These are phyloP conservation scores for Crithidia thermophila DNA, from an alignment of 208 protist species.

Conservation along the genomic window DNA sequence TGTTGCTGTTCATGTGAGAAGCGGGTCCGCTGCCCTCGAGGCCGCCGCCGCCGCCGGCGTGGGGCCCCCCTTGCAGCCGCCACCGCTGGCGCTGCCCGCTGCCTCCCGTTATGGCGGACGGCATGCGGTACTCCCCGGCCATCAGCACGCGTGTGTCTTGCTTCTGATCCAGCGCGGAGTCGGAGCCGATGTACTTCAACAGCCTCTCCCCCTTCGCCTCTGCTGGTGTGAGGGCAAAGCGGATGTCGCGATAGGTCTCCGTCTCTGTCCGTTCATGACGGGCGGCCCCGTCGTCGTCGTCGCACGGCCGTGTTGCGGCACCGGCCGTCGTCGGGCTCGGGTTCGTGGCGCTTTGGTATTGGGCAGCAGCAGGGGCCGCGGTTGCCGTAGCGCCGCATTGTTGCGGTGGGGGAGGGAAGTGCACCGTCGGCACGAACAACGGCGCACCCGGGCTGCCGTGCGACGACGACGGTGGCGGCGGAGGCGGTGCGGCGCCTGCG, in stretches of 20 bases:
- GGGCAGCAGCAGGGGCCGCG: too few species aligned
- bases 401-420: background rate
- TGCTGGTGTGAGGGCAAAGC: background rate
- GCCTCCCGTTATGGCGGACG: slow-evolving; percentile 1
- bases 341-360: too few species aligned
- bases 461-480: background rate
- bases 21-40: too few species aligned
- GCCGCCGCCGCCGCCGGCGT: background rate
- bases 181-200: too few species aligned
- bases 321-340: too few species aligned
- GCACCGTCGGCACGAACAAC: background rate
- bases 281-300: background rate
- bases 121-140: slow-evolving; percentile 1
- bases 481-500: background rate
- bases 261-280: slow-evolving; percentile 5
- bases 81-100: slow-evolving; percentile 13
- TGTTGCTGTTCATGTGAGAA: background rate
- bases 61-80: background rate
- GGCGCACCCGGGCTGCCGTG: background rate
- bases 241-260: background rate
- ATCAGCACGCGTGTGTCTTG: background rate
- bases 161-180: background rate
- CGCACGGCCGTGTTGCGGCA: background rate
- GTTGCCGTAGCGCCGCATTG: background rate
- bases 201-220: too few species aligned